These are phyloP conservation scores for Penicillium angulare DNA, from an alignment of 495 filamentous ascomycete genomes.

Conservation along the genomic window DNA sequence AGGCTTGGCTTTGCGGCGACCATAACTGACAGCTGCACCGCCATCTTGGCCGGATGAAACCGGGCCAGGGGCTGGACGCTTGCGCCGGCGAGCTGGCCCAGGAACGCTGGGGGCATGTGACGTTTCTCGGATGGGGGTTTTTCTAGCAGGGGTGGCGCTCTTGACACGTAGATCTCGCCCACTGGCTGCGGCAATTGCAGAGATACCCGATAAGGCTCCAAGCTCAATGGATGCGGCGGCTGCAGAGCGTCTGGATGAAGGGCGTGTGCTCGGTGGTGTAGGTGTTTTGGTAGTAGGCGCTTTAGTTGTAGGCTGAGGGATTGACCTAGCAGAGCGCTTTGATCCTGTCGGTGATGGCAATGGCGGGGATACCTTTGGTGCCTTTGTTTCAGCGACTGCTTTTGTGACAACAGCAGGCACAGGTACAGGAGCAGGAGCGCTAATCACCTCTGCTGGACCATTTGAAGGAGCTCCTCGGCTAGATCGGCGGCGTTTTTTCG, in stretches of 20 bases:
- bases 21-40: constrained; percentile 71
- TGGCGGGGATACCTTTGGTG: constrained; percentile 24
- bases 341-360: constrained; percentile 29
- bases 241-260: constrained; percentile 46
- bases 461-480: constrained; percentile 44
- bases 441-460: constrained; percentile 32
- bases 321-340: constrained; percentile 23
- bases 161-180: constrained; percentile 46
- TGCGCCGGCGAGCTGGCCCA: constrained; percentile 51
- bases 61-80: constrained; percentile 74
- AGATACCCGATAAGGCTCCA: constrained; percentile 8
- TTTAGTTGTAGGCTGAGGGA: constrained; percentile 7
- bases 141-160: constrained; percentile 46
- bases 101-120: constrained; percentile 48
- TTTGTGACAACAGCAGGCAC: constrained; percentile 11
- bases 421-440: constrained; percentile 7
- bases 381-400: constrained; percentile 16
- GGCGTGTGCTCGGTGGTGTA: constrained; percentile 38
- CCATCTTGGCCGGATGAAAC: constrained; percentile 68
- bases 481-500: constrained; percentile 15
- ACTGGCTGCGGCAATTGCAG: constrained; percentile 10
- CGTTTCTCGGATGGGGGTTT: constrained; percentile 52
- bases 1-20: constrained; percentile 76
- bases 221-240: constrained; percentile 37
- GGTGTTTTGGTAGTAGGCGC: constrained; percentile 27